Base-by-base conservation (phyloP, 2,329 filamentous ascomycete genomes). In the Colletotrichum tropicicola region DNA sequence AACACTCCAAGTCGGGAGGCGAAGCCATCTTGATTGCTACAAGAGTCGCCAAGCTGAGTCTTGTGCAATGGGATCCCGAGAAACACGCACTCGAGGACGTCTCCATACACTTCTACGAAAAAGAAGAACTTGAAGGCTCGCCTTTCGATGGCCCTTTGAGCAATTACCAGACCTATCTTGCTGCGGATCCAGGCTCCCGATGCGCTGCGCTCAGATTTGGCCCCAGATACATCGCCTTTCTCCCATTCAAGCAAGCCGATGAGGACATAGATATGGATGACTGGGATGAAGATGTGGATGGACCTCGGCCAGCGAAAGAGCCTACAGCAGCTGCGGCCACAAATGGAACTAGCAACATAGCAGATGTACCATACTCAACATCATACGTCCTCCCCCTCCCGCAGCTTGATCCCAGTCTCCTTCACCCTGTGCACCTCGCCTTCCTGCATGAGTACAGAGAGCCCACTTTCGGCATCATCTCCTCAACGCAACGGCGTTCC, bases 371-470 rank as follows among this genome's bases (percentile, higher is more conserved):
- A 51, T 97, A 97, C 84, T 87, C 89, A 72, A 87, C 94, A 32
- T 98, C 96, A 61, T 99, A 98, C 82, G 95, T 98, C 68, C 86
- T 99, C 69, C 92, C 94, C 68, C 85, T 98, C 69, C 93, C 94
- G 56, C 89, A 94, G 73, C 86, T 99, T 78, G 95, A 98, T 77
- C 92, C 94, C 68, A 89, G 87, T 68, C 85, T 99, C 70, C 89
- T 95, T 65, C 92, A 97, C 78, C 94, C 95, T 51, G 89, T 98
- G 73, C 93, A 97, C 75, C 88, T 99, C 73, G 91, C 92, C 59
- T 99, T 99, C 77, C 83, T 99, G 69, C 89, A 98, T 84, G 95
- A 98, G 81, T 99, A 99, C 78, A 91, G 96, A 77, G 96, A 98
- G 78, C 95, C 96, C 12, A 99, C 96, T 0, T 97, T 99, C 80